Evolutionary conservation across 768 basidiomycete genomes (phyloP).

Genomic region (Crassisporium funariophilum): DNA sequence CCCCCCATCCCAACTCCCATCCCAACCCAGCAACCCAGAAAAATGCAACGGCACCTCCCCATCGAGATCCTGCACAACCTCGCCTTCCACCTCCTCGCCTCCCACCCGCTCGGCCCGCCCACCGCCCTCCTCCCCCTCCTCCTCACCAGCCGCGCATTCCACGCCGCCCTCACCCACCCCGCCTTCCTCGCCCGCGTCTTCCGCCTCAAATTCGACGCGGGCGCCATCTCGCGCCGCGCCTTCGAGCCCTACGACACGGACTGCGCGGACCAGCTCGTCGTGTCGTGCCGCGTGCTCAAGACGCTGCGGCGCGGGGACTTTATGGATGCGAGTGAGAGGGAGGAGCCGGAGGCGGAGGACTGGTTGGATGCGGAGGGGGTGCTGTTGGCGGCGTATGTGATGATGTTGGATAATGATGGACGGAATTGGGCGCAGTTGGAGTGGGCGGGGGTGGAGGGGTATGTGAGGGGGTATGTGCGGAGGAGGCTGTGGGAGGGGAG

Average conservation of each 20-base stretch:
- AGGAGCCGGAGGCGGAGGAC: constrained; percentile 10
- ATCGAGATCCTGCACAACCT: constrained; percentile 53
- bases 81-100: constrained; percentile 47
- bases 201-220: constrained; percentile 54
- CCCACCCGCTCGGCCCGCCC: constrained; percentile 48
- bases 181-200: constrained; percentile 58
- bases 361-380: constrained; percentile 31
- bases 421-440: constrained; percentile 61
- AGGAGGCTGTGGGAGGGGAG: constrained; percentile 46
- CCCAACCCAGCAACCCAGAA: no score
- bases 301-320: constrained; percentile 31
- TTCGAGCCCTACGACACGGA: constrained; percentile 37
- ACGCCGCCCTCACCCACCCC: constrained; percentile 37
- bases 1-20: no score
- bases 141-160: constrained; percentile 40
- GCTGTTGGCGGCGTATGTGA: constrained; percentile 52
- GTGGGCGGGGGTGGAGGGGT: constrained; percentile 48
- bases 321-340: constrained; percentile 2
- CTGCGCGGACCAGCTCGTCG: constrained; percentile 36
- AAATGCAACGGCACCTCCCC: no score
- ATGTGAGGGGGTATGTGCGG: constrained; percentile 47
- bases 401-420: constrained; percentile 71
- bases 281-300: constrained; percentile 41
- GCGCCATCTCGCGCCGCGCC: constrained; percentile 51
- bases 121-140: constrained; percentile 49